Evolutionary conservation across 495 filamentous ascomycete genomes (phyloP).

Genomic region (Lineolata rhizophorae): DNA sequence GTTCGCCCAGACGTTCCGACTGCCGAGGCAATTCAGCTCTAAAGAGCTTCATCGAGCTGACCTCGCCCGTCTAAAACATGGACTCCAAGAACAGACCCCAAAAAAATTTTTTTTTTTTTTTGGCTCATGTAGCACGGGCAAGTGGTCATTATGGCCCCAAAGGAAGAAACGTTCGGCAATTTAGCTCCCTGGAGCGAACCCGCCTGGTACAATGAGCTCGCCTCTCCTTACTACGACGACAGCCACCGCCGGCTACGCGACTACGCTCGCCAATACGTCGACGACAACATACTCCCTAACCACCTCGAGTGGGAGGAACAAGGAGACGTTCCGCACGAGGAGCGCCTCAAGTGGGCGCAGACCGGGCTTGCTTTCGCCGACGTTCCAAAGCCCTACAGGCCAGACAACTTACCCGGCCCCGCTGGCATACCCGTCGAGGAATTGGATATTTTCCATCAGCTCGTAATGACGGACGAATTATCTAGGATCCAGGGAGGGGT

Average conservation of each 20-base stretch:
- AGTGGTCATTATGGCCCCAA: no score
- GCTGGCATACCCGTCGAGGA: constrained; percentile 16
- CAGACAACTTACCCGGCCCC: constrained; percentile 11
- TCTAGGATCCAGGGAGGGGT: constrained; percentile 16
- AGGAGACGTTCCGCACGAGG: constrained; percentile 14
- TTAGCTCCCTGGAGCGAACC: constrained; percentile 18
- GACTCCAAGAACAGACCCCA: no score
- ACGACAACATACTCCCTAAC: constrained; percentile 16
- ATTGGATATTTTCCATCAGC: constrained; percentile 17
- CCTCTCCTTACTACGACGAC: constrained; percentile 19
- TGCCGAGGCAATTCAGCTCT: no score
- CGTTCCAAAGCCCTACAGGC: constrained; percentile 15
- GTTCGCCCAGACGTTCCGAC: no score
- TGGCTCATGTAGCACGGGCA: no score
- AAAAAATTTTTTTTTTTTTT: no score
- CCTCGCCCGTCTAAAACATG: no score
- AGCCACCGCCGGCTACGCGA: constrained; percentile 13
- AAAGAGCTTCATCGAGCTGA: no score
- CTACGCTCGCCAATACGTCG: constrained; percentile 12
- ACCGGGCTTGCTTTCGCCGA: constrained; percentile 18
- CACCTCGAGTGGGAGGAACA: constrained; percentile 18
- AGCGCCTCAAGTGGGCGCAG: constrained; percentile 9
- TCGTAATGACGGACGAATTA: constrained; percentile 16
- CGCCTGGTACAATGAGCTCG: constrained; percentile 16
- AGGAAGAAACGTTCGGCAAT: no score